A percentile compares a stretch with the other conserved stretches of the same genome.
Conservation (phyloP, 352 stramenopile species). For the Phytophthora crassamura region DNA sequence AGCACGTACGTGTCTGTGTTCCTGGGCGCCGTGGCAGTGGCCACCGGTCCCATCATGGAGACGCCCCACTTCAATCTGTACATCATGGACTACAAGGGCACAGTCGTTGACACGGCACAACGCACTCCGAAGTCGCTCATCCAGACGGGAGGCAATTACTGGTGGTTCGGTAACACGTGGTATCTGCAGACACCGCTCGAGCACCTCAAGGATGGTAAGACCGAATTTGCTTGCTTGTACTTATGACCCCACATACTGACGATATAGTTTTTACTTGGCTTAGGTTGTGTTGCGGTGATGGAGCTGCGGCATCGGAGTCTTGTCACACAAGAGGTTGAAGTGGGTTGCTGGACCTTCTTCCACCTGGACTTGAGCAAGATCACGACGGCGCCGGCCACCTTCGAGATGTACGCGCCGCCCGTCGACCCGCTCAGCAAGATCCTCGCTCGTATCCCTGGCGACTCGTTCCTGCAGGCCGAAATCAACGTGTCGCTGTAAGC, state of each 20-base stretch:
- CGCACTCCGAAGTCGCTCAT: slow-evolving; percentile 88
- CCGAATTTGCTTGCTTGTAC: slow-evolving; percentile 1
- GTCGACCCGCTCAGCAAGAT: slow-evolving; percentile 90
- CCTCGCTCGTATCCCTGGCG: slow-evolving; percentile 80
- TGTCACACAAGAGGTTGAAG: slow-evolving; percentile 85
- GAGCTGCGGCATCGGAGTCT: slow-evolving; percentile 86
- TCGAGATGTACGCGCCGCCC: slow-evolving; percentile 89
- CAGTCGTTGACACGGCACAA: slow-evolving; percentile 74
- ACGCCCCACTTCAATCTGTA: slow-evolving; percentile 90
- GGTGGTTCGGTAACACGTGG: slow-evolving; percentile 92
- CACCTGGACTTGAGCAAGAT: slow-evolving; percentile 89
- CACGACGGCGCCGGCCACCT: slow-evolving; percentile 84
- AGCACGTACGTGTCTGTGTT: slow-evolving; percentile 91
- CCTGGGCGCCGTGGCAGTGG: slow-evolving; percentile 79
- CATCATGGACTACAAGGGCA: slow-evolving; percentile 78
- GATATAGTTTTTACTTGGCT: slow-evolving; percentile 10
- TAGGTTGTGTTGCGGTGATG: slow-evolving; percentile 89
- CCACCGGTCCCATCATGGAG: slow-evolving; percentile 86
- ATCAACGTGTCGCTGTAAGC: slow-evolving; percentile 88
- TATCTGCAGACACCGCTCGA: slow-evolving; percentile 86
- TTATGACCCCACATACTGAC: slow-evolving; percentile 8
- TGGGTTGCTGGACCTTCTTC: slow-evolving; percentile 92
- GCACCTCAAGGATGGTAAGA: slow-evolving; percentile 86
- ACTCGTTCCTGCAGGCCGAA: slow-evolving; percentile 90
- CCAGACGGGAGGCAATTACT: slow-evolving; percentile 86